These are phyloP conservation scores for Hamamelis virginiana DNA, from an alignment of 164 flowering plant species.

Conservation along the genomic window DNA sequence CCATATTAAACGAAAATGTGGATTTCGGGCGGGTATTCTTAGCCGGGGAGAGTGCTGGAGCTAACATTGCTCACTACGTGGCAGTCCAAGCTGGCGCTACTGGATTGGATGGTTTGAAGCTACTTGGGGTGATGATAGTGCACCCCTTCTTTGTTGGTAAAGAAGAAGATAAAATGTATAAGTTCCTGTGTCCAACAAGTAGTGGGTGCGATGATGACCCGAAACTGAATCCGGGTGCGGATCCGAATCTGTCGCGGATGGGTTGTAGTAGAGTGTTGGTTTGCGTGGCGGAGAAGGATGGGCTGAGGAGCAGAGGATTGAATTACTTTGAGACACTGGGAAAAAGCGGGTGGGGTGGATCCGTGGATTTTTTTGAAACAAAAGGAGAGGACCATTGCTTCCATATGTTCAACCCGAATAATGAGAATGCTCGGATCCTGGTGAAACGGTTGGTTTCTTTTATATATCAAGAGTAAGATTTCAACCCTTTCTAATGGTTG, in stretches of 20 bases:
- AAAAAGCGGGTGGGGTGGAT: slow-evolving; percentile 39
- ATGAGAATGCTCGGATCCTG: slow-evolving; percentile 17
- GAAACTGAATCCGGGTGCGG: slow-evolving; percentile 22
- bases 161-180: slow-evolving; percentile 7
- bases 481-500: too few relatives aligned
- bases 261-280: slow-evolving; percentile 32
- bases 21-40: slow-evolving; percentile 26
- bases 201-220: slow-evolving; percentile 25
- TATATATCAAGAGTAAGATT: neutral
- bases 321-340: slow-evolving; percentile 26
- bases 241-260: slow-evolving; percentile 20
- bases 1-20: slow-evolving; percentile 22
- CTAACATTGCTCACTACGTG: slow-evolving; percentile 34
- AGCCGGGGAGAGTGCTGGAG: slow-evolving; percentile 44
- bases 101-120: neutral
- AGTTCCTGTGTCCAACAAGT: slow-evolving; percentile 19
- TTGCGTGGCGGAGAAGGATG: slow-evolving; percentile 41
- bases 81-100: slow-evolving; percentile 11
- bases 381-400: slow-evolving; percentile 40
- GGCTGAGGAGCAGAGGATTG: slow-evolving; percentile 28
- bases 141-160: slow-evolving; percentile 31
- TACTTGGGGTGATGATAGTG: slow-evolving; percentile 15
- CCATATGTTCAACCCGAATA: slow-evolving; percentile 28
- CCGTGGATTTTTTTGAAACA: slow-evolving; percentile 30
- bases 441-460: slow-evolving; percentile 9